Evolutionary conservation across 768 basidiomycete species (phyloP).

Genomic region (Termitomyces sp.): DNA sequence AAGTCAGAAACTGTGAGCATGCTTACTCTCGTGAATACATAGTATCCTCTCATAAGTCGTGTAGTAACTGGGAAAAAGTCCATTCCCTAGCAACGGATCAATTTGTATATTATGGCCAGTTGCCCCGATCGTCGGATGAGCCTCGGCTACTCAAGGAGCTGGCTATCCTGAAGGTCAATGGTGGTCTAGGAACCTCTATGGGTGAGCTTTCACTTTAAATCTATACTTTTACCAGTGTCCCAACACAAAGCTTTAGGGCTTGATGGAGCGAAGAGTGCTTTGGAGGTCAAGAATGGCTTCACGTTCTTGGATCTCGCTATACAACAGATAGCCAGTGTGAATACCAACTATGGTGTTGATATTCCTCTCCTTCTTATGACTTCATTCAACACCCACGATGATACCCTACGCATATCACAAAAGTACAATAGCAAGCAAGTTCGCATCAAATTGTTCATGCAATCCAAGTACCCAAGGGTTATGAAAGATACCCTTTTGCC

Average conservation of each 20-base stretch:
- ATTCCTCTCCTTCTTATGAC: slow-evolving; percentile 91
- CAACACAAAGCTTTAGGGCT: slow-evolving; percentile 45
- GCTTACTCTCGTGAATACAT: neutral
- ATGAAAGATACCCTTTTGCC: slow-evolving; percentile 73
- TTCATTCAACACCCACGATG: slow-evolving; percentile 89
- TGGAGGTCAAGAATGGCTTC: slow-evolving; percentile 85
- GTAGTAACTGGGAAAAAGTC: slow-evolving; percentile 15
- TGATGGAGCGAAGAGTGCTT: slow-evolving; percentile 73
- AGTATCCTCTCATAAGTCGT: neutral
- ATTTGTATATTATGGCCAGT: slow-evolving; percentile 60
- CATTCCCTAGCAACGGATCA: slow-evolving; percentile 44
- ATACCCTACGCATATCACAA: slow-evolving; percentile 80
- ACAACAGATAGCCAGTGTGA: slow-evolving; percentile 83
- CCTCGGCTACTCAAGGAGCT: slow-evolving; percentile 37
- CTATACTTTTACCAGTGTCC: neutral
- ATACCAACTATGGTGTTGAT: slow-evolving; percentile 63
- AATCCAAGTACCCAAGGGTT: slow-evolving; percentile 82
- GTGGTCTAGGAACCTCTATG: slow-evolving; percentile 82
- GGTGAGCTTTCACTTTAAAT: slow-evolving; percentile 30
- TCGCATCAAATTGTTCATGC: slow-evolving; percentile 75
- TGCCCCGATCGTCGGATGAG: slow-evolving; percentile 44
- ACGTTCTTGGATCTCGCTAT: slow-evolving; percentile 84
- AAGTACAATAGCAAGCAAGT: slow-evolving; percentile 83
- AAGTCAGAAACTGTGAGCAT: slow-evolving; percentile 60
- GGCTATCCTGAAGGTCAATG: slow-evolving; percentile 65